A percentile compares a stretch with the other conserved stretches of the same genome.
Evolutionary conservation across 2,329 filamentous ascomycete species (phyloP).

Genomic region (Colletotrichum chrysophilum): DNA sequence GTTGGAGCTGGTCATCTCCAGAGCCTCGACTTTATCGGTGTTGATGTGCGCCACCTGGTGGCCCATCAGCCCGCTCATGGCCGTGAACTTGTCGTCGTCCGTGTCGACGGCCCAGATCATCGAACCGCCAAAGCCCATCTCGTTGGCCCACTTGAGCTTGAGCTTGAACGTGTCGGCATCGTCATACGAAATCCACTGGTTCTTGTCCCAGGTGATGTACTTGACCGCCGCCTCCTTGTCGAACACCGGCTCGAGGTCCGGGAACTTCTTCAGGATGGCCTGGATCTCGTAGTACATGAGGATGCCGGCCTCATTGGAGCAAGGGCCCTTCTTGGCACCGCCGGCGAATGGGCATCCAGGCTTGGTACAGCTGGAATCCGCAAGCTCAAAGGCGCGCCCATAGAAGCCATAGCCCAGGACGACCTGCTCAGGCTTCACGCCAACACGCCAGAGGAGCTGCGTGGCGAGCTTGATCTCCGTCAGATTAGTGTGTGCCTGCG

Average conservation of each 20-base stretch:
- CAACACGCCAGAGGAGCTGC: conserved; percentile 51
- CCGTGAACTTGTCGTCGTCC: neutral
- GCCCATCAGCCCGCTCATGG: neutral
- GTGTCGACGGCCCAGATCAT: conserved; percentile 34
- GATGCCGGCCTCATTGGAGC: conserved; percentile 23
- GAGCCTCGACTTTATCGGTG: neutral
- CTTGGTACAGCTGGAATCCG: neutral
- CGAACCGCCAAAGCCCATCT: conserved; percentile 31
- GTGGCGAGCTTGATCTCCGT: conserved; percentile 4
- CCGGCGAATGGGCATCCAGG: conserved; percentile 27
- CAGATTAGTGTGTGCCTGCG: conserved; percentile 1
- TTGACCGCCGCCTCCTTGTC: conserved; percentile 35
- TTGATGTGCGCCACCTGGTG: neutral
- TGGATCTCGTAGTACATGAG: conserved; percentile 30
- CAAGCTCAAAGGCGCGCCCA: neutral
- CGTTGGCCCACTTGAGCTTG: conserved; percentile 30
- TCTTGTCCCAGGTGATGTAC: conserved; percentile 33
- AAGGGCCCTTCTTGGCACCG: conserved; percentile 23
- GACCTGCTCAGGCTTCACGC: conserved; percentile 46
- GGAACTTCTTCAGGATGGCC: conserved; percentile 25
- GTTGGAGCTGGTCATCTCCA: too few species aligned
- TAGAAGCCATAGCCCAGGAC: conserved; percentile 36
- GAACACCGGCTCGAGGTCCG: conserved; percentile 24
- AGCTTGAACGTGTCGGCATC: neutral
- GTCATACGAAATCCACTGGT: conserved; percentile 45